These are phyloP conservation scores for Chytriomyces sp. DNA, from an alignment of 192 early-diverging fungal species.

Conservation along the genomic window DNA sequence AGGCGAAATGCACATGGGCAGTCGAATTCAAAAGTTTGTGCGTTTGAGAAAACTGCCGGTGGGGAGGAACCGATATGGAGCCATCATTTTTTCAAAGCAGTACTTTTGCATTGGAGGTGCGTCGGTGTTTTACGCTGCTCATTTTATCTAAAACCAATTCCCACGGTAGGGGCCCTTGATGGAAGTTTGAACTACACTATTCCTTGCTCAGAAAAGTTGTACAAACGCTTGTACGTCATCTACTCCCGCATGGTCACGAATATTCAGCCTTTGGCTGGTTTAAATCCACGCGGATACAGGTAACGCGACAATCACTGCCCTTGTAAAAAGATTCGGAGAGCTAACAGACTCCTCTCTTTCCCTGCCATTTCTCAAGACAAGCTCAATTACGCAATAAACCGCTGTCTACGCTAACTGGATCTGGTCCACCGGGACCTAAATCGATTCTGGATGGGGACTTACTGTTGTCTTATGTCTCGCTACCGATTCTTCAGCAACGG, in stretches of 20 bases:
- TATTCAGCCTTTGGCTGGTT: constrained; percentile 80
- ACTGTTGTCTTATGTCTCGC: constrained; percentile 70
- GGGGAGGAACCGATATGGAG: constrained; percentile 31
- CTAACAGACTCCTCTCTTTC: constrained; percentile 20
- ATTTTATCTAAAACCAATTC: constrained; percentile 5
- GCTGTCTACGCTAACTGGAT: constrained; percentile 57
- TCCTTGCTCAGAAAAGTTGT: constrained; percentile 89
- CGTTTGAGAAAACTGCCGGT: constrained; percentile 55
- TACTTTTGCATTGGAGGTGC: constrained; percentile 35
- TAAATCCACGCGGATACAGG: constrained; percentile 92
- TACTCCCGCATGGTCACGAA: constrained; percentile 84
- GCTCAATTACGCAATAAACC: constrained; percentile 32
- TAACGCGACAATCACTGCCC: constrained; percentile 24
- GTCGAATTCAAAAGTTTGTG: constrained; percentile 73
- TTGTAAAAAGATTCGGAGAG: background rate
- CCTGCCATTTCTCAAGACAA: constrained; percentile 33
- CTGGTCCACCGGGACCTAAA: constrained; percentile 74
- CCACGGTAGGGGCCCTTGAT: constrained; percentile 64
- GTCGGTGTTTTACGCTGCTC: constrained; percentile 32
- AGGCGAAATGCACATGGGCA: constrained; percentile 86
- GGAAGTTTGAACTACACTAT: constrained; percentile 70
- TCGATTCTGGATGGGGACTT: constrained; percentile 87
- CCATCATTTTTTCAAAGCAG: constrained; percentile 43
- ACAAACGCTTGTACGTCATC: constrained; percentile 84
- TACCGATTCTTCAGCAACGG: constrained; percentile 71